Percentiles rank a stretch among this genome's conserved stretches.
Conservation (phyloP, 2,329 filamentous ascomycete species). For the Ampelomyces quisqualis region DNA sequence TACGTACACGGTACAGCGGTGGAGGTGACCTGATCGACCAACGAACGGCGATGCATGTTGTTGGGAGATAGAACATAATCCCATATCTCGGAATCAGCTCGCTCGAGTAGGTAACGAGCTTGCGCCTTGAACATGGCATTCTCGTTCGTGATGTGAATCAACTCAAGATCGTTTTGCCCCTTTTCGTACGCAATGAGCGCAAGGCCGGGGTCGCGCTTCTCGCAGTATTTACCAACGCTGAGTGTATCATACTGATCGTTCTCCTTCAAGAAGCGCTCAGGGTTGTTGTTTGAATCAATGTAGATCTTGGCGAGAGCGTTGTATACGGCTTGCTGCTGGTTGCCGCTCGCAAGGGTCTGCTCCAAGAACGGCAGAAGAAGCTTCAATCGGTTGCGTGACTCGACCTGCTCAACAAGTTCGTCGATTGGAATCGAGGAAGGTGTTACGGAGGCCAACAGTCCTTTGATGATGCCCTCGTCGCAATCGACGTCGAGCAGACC, state of each 20-base stretch:
- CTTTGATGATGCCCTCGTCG: constrained; percentile 94
- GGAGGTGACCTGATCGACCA: constrained; percentile 94
- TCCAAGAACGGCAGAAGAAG: constrained; percentile 94
- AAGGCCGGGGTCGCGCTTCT: constrained; percentile 95
- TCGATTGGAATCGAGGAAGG: constrained; percentile 87
- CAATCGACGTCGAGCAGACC: constrained; percentile 95
- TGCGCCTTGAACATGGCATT: constrained; percentile 99
- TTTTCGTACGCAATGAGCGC: constrained; percentile 95
- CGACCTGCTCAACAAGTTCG: constrained; percentile 91
- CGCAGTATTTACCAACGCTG: constrained; percentile 93
- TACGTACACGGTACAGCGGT: constrained; percentile 74
- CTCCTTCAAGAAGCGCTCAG: constrained; percentile 94
- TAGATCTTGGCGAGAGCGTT: constrained; percentile 99
- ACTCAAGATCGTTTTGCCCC: constrained; percentile 94
- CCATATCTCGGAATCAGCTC: constrained; percentile 90
- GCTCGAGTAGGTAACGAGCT: constrained; percentile 88
- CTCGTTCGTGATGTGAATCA: constrained; percentile 97
- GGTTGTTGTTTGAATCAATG: constrained; percentile 97
- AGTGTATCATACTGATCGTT: constrained; percentile 96
- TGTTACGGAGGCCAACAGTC: constrained; percentile 80
- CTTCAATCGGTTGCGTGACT: constrained; percentile 92
- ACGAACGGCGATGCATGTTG: constrained; percentile 89
- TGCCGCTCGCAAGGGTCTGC: constrained; percentile 81
- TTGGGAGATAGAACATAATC: constrained; percentile 90
- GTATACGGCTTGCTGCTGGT: constrained; percentile 94